Conservation (phyloP, 768 basidiomycete species). For the Strobilomyces echinocephalus region DNA sequence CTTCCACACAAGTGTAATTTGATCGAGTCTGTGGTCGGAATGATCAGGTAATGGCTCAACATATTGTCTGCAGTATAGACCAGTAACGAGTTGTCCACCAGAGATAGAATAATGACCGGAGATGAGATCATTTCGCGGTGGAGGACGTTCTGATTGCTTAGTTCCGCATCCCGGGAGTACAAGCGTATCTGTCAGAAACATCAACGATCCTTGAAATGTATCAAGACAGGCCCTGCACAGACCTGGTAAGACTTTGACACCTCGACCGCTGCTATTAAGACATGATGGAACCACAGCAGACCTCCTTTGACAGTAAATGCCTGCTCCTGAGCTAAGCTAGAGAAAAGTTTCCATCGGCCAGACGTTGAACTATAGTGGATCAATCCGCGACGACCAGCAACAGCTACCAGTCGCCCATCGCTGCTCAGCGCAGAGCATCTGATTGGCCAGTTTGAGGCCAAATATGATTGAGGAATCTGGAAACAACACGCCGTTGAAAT, state of each 20-base stretch:
- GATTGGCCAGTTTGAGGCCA: constrained; percentile 91
- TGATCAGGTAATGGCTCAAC: constrained; percentile 85
- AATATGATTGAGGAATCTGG: constrained; percentile 85
- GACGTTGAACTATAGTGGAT: constrained; percentile 93
- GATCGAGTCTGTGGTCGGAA: constrained; percentile 78
- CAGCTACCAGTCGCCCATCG: constrained; percentile 87
- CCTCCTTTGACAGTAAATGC: constrained; percentile 87
- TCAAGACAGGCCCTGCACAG: constrained; percentile 12
- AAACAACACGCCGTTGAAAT: background rate
- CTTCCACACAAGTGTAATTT: constrained; percentile 89
- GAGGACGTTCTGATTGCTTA: constrained; percentile 77
- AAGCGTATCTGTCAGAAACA: constrained; percentile 64
- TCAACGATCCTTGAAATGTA: background rate
- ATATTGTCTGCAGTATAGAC: constrained; percentile 95
- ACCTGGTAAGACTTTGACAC: constrained; percentile 75
- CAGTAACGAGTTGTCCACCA: constrained; percentile 91
- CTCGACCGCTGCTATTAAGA: constrained; percentile 88
- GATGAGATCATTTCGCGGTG: constrained; percentile 73
- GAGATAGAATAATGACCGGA: constrained; percentile 79
- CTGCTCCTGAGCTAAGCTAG: constrained; percentile 76
- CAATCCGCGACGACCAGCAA: constrained; percentile 87
- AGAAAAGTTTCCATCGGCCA: constrained; percentile 92
- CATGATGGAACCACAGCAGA: constrained; percentile 93
- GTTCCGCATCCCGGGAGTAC: constrained; percentile 88
- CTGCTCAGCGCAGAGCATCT: constrained; percentile 85